Conservation (phyloP, 148 eudicot genomes). For the Linanthus parryae region DNA sequence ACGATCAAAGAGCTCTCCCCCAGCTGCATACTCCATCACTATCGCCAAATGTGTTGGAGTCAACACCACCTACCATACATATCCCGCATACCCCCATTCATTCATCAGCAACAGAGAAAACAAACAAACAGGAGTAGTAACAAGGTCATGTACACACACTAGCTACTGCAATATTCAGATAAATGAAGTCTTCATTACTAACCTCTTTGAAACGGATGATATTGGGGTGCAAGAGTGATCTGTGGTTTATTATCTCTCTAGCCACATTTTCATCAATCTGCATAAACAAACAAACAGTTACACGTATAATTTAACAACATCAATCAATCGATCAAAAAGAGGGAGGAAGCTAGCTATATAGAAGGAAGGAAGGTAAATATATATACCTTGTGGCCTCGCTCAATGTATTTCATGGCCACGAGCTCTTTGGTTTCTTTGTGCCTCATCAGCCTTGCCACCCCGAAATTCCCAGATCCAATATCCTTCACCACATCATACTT, state of each 20-base stretch:
- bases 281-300: background rate
- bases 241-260: constrained; percentile 37
- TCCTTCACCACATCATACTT: constrained; percentile 29
- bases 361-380: background rate
- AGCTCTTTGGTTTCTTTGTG: constrained; percentile 22
- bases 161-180: background rate
- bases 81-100: background rate
- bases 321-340: background rate
- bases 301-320: background rate
- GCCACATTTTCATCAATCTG: constrained; percentile 45
- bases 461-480: constrained; percentile 30
- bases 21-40: constrained; percentile 31
- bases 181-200: background rate
- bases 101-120: background rate
- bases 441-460: constrained; percentile 32
- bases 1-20: constrained; percentile 25
- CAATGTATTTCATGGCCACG: constrained; percentile 30
- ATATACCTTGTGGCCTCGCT: constrained; percentile 24
- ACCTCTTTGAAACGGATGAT: constrained; percentile 42
- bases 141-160: background rate
- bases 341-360: background rate
- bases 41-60: constrained; percentile 27
- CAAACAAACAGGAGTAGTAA: background rate
- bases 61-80: constrained; percentile 11
- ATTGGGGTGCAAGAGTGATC: constrained; percentile 39